Base-by-base conservation (phyloP, 345 rosid genomes). In the Eucalyptus marginata region DNA sequence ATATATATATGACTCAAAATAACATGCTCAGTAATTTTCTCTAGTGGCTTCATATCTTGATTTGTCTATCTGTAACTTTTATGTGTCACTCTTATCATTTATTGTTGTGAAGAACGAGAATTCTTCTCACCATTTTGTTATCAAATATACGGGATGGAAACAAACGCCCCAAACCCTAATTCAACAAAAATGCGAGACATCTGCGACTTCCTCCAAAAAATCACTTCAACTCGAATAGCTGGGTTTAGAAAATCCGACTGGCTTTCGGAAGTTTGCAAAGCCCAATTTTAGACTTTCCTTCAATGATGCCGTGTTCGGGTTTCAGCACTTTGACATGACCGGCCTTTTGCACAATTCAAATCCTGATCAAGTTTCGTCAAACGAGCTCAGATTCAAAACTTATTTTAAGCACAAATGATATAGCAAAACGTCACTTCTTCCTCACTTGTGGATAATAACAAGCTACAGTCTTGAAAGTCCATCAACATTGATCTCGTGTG, bases 141-240 rank as follows among this genome's bases (percentile, higher is more conserved):
- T n/a, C 10, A 17, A 66, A 66, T 7, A n/a, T 7, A 15, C 0
- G 0, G 0, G 16, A 6, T 0, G 2, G 40, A 14, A 66, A 14
- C 40, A n/a, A 66, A 31, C 10, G 0, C 9, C 40, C 76, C 20
- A 14, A n/a, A n/a, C 36, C 36, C 29, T 64, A 64, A 64, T n/a
- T 13, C 18, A 14, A 64, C 5, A n/a, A 7, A 14, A 64, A 62
- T n/a, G 68, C 9, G 9, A 64, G 71, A 64, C 5, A n/a, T n/a
- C 3, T 11, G 3, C 7, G 10, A 64, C 20, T 31, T 8, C 33
- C 79, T 66, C 79, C 1, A 31, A 2, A 52, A 66, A 66, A 31
- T 14, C 40, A 66, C 76, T 66, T 66, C 76, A 8, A 8, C 76
- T 66, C 22, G 3, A 0, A n/a, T 16, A 16, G 17, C 11, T 0